Conservation (phyloP, 1,284 basidiomycete genomes). For the Sporisorium reilianum region DNA sequence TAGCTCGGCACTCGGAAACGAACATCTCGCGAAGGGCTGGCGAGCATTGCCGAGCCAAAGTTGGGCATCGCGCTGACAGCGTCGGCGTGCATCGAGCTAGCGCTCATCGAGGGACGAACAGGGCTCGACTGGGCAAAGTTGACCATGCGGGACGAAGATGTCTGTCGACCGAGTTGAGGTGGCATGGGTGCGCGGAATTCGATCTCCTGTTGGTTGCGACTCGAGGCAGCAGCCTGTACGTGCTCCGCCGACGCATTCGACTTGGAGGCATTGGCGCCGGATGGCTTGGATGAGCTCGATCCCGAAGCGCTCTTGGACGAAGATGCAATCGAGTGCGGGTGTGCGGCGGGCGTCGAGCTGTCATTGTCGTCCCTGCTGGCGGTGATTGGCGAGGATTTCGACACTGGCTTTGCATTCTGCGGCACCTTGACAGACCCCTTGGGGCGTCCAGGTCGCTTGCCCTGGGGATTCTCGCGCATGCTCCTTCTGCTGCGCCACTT, state of each 20-base stretch:
- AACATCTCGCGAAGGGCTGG: slow-evolving; percentile 42
- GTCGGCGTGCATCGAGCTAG: slow-evolving; percentile 37
- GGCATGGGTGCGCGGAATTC: slow-evolving; percentile 28
- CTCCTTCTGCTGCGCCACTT: slow-evolving; percentile 54
- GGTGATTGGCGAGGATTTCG: slow-evolving; percentile 19
- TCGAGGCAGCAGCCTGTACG: neutral
- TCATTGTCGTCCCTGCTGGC: slow-evolving; percentile 7
- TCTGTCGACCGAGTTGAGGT: slow-evolving; percentile 17
- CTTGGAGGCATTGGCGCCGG: slow-evolving; percentile 5
- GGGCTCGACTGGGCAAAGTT: slow-evolving; percentile 56
- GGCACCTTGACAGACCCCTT: slow-evolving; percentile 44
- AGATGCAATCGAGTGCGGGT: neutral
- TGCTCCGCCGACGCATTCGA: neutral
- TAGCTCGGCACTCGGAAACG: slow-evolving; percentile 59
- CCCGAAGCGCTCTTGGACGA: slow-evolving; percentile 1
- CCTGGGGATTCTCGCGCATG: slow-evolving; percentile 54
- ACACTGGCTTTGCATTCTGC: slow-evolving; percentile 17
- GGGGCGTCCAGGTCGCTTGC: slow-evolving; percentile 49
- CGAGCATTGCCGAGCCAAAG: slow-evolving; percentile 26
- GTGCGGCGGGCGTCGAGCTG: slow-evolving; percentile 8
- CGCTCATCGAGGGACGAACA: slow-evolving; percentile 42
- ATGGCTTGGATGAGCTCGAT: slow-evolving; percentile 10
- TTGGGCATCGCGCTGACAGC: slow-evolving; percentile 15
- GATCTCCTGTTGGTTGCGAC: slow-evolving; percentile 1
- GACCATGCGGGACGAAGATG: slow-evolving; percentile 12